These are phyloP conservation scores for Ploettnerulaceae sp. DNA, from an alignment of 2,329 filamentous ascomycete species.

Conservation along the genomic window DNA sequence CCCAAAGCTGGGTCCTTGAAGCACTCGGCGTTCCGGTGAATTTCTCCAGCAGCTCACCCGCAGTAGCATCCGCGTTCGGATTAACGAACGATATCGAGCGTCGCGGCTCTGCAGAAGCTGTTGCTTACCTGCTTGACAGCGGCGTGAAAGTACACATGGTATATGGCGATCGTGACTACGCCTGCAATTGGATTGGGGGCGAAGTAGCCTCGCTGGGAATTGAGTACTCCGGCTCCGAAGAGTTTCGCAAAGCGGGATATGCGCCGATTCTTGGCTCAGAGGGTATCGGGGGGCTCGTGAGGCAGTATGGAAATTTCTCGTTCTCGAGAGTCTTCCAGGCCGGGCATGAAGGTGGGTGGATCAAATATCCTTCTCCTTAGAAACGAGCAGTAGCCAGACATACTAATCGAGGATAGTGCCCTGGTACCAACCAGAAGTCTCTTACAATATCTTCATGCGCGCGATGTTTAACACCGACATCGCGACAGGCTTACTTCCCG, in stretches of 20 bases:
- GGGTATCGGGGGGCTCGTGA: slow-evolving; percentile 62
- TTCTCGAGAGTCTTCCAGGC: slow-evolving; percentile 61
- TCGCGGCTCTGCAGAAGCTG: slow-evolving; percentile 51
- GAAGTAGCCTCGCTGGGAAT: slow-evolving; percentile 50
- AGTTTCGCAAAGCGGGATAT: slow-evolving; percentile 63
- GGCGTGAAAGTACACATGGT: slow-evolving; percentile 64
- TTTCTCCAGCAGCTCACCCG: slow-evolving; percentile 43
- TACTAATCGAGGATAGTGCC: too few species aligned
- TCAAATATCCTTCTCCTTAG: too few species aligned
- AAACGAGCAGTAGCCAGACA: too few species aligned
- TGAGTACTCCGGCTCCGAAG: slow-evolving; percentile 37
- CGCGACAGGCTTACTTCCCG: slow-evolving; percentile 42
- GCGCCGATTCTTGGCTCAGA: slow-evolving; percentile 61
- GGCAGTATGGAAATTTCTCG: slow-evolving; percentile 67
- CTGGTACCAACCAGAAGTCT: slow-evolving; percentile 46
- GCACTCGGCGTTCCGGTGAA: slow-evolving; percentile 58
- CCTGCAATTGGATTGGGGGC: slow-evolving; percentile 54
- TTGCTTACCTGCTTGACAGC: slow-evolving; percentile 52
- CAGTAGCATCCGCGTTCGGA: slow-evolving; percentile 41
- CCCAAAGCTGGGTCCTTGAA: slow-evolving; percentile 40
- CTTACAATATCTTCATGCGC: slow-evolving; percentile 47
- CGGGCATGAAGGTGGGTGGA: slow-evolving; percentile 49
- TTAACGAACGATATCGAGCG: slow-evolving; percentile 54
- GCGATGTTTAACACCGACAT: slow-evolving; percentile 45
- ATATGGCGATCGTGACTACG: slow-evolving; percentile 58